These are phyloP conservation scores for Debaryomyces robertsiae DNA, from an alignment of 1,139 yeast genomes.

Conservation along the genomic window DNA sequence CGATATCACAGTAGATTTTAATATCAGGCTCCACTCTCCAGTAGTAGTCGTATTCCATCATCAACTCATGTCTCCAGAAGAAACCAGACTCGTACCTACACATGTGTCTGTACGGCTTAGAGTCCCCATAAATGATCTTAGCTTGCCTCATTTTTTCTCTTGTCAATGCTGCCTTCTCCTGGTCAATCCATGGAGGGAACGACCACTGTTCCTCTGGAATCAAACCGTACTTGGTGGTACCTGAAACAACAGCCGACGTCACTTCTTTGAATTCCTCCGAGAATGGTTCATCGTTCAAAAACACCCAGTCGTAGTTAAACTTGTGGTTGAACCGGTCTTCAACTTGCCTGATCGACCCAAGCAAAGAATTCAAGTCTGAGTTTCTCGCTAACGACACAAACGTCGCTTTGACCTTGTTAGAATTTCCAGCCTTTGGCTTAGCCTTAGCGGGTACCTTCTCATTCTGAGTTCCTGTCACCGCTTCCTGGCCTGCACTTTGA, in stretches of 20 bases:
- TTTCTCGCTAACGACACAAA: slow-evolving; percentile 51
- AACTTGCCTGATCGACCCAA: slow-evolving; percentile 45
- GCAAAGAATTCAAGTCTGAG: slow-evolving; percentile 36
- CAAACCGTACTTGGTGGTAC: slow-evolving; percentile 45
- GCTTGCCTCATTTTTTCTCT: slow-evolving; percentile 55
- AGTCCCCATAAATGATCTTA: slow-evolving; percentile 61
- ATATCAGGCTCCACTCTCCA: slow-evolving; percentile 96
- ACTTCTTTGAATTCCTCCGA: slow-evolving; percentile 41
- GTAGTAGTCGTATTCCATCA: slow-evolving; percentile 77
- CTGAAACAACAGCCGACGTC: slow-evolving; percentile 38
- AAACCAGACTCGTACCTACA: slow-evolving; percentile 92
- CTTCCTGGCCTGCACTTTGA: slow-evolving; percentile 9
- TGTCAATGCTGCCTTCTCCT: slow-evolving; percentile 54
- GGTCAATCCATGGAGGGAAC: slow-evolving; percentile 61
- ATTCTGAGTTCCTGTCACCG: slow-evolving; percentile 14
- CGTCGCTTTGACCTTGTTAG: slow-evolving; percentile 42
- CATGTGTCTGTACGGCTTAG: slow-evolving; percentile 76
- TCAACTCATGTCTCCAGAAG: slow-evolving; percentile 74
- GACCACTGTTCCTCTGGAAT: slow-evolving; percentile 52
- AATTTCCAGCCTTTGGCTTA: slow-evolving; percentile 12
- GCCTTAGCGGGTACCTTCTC: slow-evolving; percentile 14
- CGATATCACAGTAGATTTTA: slow-evolving; percentile 73
- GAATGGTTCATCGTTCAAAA: slow-evolving; percentile 47
- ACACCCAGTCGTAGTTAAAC: slow-evolving; percentile 51
- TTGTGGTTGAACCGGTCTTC: slow-evolving; percentile 49